Percentiles rank a stretch among this genome's conserved stretches.
Conservation (phyloP, 345 rosid genomes). For the Raphanus sativus region DNA sequence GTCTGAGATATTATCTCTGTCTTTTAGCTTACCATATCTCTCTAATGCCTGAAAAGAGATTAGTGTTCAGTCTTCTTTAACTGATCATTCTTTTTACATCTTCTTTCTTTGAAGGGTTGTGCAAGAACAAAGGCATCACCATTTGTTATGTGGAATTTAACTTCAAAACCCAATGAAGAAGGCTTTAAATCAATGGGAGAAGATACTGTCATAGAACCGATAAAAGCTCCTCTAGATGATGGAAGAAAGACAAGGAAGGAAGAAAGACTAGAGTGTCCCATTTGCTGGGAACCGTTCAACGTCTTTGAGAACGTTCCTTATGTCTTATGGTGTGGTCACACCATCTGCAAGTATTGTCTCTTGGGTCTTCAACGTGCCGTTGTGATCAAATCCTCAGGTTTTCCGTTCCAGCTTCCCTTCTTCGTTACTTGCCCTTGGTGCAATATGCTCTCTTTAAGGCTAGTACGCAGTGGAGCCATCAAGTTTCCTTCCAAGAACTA, state of each 20-base stretch:
- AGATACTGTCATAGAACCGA: too few relatives aligned
- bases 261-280: slow-evolving; percentile 63
- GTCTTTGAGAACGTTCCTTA: slow-evolving; percentile 67
- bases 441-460: slow-evolving; percentile 52
- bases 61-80: neutral
- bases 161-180: slow-evolving; percentile 35
- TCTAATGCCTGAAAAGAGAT: neutral
- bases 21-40: neutral
- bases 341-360: slow-evolving; percentile 65
- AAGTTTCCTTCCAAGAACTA: slow-evolving; percentile 65
- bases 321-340: slow-evolving; percentile 78
- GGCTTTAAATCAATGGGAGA: too few relatives aligned
- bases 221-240: slow-evolving; percentile 42
- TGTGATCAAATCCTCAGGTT: slow-evolving; percentile 45
- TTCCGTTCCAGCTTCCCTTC: slow-evolving; percentile 52
- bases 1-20: neutral
- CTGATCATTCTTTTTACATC: neutral
- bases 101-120: neutral
- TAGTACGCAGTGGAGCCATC: slow-evolving; percentile 54
- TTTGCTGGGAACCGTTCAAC: slow-evolving; percentile 75
- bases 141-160: slow-evolving; percentile 43
- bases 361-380: slow-evolving; percentile 58
- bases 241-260: slow-evolving; percentile 39
- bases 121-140: too few relatives aligned
- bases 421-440: slow-evolving; percentile 77